These are phyloP conservation scores for Wallacemonas collosoma DNA, from an alignment of 208 protist species.

Conservation along the genomic window DNA sequence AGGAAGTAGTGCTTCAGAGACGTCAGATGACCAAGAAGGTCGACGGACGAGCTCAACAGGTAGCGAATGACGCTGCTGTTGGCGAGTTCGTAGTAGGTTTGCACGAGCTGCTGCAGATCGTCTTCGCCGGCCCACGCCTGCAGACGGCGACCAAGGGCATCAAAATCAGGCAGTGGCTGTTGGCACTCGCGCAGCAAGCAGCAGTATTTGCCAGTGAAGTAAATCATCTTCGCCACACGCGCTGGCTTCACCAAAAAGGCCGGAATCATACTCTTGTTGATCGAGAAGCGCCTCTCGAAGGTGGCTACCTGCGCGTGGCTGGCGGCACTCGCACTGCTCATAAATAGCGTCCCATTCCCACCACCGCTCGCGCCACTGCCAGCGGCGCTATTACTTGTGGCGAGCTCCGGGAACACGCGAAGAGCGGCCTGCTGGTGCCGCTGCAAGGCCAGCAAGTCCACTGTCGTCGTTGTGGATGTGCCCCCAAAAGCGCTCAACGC, in stretches of 20 bases:
- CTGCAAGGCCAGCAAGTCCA: slow-evolving; percentile 2
- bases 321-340: slow-evolving; percentile 20
- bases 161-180: slow-evolving; percentile 58
- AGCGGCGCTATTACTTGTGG: slow-evolving; percentile 5
- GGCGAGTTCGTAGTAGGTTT: slow-evolving; percentile 79
- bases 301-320: slow-evolving; percentile 32
- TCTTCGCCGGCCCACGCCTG: slow-evolving; percentile 73
- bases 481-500: slow-evolving; percentile 15
- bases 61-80: slow-evolving; percentile 77
- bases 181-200: slow-evolving; percentile 86
- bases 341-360: not conserved
- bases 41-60: slow-evolving; percentile 66
- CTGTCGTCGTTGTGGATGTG: not conserved
- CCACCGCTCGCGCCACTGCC: slow-evolving; percentile 27
- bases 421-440: slow-evolving; percentile 2
- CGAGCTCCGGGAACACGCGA: slow-evolving; percentile 14
- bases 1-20: slow-evolving; percentile 85
- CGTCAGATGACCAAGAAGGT: slow-evolving; percentile 74
- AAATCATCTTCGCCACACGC: slow-evolving; percentile 82
- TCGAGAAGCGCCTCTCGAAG: slow-evolving; percentile 84
- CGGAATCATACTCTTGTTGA: slow-evolving; percentile 84
- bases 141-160: slow-evolving; percentile 35
- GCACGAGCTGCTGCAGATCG: slow-evolving; percentile 64
- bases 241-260: slow-evolving; percentile 58
- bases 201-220: slow-evolving; percentile 87